Conservation (phyloP, 1,139 yeast species). For the Pichia sp. region DNA sequence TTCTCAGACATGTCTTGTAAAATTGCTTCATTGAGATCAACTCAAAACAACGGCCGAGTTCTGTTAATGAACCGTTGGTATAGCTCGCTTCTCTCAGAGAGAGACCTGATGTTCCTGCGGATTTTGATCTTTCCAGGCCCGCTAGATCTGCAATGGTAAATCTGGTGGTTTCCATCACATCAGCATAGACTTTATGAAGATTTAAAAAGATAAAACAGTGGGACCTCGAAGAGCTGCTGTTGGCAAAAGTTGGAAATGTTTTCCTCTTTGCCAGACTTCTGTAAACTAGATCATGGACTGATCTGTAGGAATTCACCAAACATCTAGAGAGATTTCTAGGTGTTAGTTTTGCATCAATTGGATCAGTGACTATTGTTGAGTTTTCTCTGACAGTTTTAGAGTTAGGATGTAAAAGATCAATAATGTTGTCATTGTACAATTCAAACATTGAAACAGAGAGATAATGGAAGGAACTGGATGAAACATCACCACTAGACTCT, state of each 20-base stretch:
- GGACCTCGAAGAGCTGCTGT: conserved; percentile 28
- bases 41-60: conserved; percentile 45
- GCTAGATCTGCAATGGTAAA: conserved; percentile 48
- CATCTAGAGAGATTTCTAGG: conserved; percentile 36
- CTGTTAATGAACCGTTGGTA: conserved; percentile 41
- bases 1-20: conserved; percentile 39
- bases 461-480: not conserved
- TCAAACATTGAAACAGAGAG: conserved; percentile 40
- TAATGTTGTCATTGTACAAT: conserved; percentile 38
- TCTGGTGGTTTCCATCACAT: conserved; percentile 22
- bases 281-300: conserved; percentile 24
- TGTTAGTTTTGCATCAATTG: conserved; percentile 35
- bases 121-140: conserved; percentile 45
- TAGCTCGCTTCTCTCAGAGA: conserved; percentile 40
- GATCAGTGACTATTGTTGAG: conserved; percentile 30
- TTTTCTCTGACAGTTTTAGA: conserved; percentile 16
- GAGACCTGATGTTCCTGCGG: conserved; percentile 40
- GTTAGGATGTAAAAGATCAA: conserved; percentile 34
- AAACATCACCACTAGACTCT: conserved; percentile 1
- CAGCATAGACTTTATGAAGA: conserved; percentile 20
- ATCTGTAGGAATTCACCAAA: conserved; percentile 29
- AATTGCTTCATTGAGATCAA: conserved; percentile 35
- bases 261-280: conserved; percentile 24
- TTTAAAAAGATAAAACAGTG: conserved; percentile 32
- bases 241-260: conserved; percentile 25